These are phyloP conservation scores for Phanerodontia chrysosporium DNA, from an alignment of 768 basidiomycete genomes.

Conservation along the genomic window DNA sequence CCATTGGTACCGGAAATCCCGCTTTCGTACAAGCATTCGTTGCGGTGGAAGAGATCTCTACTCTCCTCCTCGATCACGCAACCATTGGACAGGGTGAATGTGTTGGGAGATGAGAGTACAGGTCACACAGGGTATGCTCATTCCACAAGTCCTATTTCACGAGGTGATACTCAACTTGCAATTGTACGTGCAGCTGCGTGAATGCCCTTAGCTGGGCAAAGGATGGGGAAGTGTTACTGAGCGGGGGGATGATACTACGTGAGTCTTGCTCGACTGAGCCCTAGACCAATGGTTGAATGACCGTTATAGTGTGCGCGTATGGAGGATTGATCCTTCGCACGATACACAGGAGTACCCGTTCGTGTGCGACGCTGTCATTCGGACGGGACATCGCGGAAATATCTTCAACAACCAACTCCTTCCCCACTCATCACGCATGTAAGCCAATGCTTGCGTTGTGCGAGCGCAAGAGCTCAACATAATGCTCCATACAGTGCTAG, in stretches of 20 bases:
- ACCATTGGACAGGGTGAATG: conserved; percentile 61
- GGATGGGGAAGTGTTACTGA: conserved; percentile 61
- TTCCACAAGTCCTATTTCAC: not conserved
- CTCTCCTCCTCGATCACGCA: conserved; percentile 17
- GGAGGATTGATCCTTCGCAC: conserved; percentile 57
- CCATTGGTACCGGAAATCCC: not conserved
- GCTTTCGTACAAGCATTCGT: not conserved
- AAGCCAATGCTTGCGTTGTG: too few relatives aligned
- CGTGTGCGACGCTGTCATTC: conserved; percentile 60
- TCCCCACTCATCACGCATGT: conserved; percentile 77
- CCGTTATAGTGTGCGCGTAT: conserved; percentile 61
- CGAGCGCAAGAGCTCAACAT: too few relatives aligned
- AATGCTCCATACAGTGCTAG: conserved; percentile 47
- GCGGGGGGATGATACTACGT: conserved; percentile 73
- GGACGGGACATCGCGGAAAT: conserved; percentile 77
- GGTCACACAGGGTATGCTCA: conserved; percentile 69
- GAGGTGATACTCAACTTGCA: too few relatives aligned
- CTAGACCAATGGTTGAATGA: not conserved
- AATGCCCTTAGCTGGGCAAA: conserved; percentile 75
- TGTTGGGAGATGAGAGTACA: conserved; percentile 51
- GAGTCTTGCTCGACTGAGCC: conserved; percentile 17
- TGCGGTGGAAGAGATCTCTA: conserved; percentile 12
- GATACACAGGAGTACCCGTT: conserved; percentile 54
- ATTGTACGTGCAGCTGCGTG: too few relatives aligned
- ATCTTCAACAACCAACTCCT: conserved; percentile 84